A percentile compares a stretch with the other conserved stretches of the same genome.
phyloP scores from a whole-genome alignment of 2,329 filamentous ascomycete genomes.

The Epichloe scottii region DNA sequence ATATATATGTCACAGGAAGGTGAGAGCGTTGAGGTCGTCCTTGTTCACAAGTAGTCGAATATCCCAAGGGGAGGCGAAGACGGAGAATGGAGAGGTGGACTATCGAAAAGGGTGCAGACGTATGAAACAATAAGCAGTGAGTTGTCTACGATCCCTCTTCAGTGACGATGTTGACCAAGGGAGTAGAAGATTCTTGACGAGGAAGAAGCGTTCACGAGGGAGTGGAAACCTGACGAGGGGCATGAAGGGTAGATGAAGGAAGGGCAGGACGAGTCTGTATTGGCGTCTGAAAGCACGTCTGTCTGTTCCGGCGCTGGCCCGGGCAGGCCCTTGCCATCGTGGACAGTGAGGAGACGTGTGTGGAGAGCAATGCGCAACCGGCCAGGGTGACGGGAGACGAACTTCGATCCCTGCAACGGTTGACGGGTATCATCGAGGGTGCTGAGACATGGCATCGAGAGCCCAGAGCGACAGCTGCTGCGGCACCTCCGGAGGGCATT shows the following conservation, averaged over 20 bases:
- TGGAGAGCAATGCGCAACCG: conserved; percentile 8
- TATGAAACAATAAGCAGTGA: conserved; percentile 21
- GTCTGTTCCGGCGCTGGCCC: conserved; percentile 9
- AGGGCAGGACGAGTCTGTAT: conserved; percentile 9
- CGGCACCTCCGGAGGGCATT: conserved; percentile 5
- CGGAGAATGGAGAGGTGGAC: conserved; percentile 11
- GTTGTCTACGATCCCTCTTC: conserved; percentile 17
- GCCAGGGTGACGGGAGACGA: conserved; percentile 11
- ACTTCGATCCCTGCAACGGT: conserved; percentile 5
- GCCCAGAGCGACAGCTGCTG: conserved; percentile 6
- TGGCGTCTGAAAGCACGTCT: conserved; percentile 6
- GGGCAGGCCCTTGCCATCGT: conserved; percentile 9
- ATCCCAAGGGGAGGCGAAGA: conserved; percentile 7
- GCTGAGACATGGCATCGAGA: conserved; percentile 4
- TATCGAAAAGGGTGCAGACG: conserved; percentile 19
- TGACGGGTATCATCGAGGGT: conserved; percentile 3
- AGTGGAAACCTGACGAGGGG: conserved; percentile 14
- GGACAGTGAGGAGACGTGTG: conserved; percentile 9
- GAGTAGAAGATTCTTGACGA: conserved; percentile 15
- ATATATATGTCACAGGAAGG: background rate
- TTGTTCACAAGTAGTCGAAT: conserved; percentile 2
- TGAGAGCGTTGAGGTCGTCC: conserved; percentile 6
- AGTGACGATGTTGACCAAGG: conserved; percentile 22
- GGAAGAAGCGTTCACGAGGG: conserved; percentile 12
- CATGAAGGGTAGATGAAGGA: conserved; percentile 25